A percentile compares a stretch with the other conserved stretches of the same genome.
phyloP scores from a whole-genome alignment of 768 basidiomycete species.

The Atractiella rhizophila region DNA sequence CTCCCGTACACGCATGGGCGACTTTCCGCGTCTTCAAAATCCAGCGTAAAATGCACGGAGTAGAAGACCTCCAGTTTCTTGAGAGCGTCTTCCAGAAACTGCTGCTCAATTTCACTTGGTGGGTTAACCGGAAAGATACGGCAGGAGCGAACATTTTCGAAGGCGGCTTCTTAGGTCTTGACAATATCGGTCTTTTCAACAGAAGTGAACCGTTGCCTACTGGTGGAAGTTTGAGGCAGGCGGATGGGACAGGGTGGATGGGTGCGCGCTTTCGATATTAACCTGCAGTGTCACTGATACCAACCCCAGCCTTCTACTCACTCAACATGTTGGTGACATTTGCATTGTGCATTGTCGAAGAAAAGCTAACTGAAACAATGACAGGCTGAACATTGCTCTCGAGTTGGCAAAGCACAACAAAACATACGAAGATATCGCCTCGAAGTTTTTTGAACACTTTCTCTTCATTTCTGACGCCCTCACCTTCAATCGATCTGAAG shows the following conservation, averaged over 20 bases:
- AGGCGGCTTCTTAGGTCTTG: conserved; percentile 88
- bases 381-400: conserved; percentile 81
- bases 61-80: conserved; percentile 69
- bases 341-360: not conserved
- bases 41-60: conserved; percentile 78
- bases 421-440: conserved; percentile 96
- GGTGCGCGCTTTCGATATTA: too few relatives aligned
- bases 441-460: conserved; percentile 87
- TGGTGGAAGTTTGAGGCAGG: conserved; percentile 76
- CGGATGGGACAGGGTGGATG: conserved; percentile 99
- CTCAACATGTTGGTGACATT: conserved; percentile 51
- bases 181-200: conserved; percentile 96
- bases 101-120: conserved; percentile 91
- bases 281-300: too few relatives aligned
- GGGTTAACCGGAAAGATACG: conserved; percentile 57
- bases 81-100: conserved; percentile 97
- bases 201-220: conserved; percentile 89
- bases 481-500: conserved; percentile 56
- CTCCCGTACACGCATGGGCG: conserved; percentile 96
- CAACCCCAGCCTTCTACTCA: conserved; percentile 95
- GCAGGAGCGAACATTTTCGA: conserved; percentile 93
- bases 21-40: conserved; percentile 99
- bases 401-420: conserved; percentile 93
- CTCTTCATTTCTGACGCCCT: conserved; percentile 97
- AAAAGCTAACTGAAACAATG: not conserved